A percentile compares a stretch with the other conserved stretches of the same genome.
These are phyloP conservation scores for Alternaria triticina DNA, from an alignment of 2,329 filamentous ascomycete species.

Conservation along the genomic window DNA sequence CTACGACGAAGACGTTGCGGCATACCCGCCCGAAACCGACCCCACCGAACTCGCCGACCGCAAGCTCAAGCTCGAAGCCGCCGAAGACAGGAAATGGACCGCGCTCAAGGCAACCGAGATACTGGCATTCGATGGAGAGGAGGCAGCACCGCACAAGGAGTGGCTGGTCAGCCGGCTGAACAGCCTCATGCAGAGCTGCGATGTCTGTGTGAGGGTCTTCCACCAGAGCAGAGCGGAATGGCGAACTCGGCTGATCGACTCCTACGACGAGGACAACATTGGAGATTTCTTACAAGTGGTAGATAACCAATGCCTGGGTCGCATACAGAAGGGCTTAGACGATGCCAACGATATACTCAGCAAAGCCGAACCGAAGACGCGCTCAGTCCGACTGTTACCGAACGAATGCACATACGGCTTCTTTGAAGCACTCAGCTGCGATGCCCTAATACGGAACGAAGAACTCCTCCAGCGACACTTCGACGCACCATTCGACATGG, in stretches of 20 bases:
- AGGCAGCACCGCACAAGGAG: constrained; percentile 52
- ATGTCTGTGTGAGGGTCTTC: constrained; percentile 58
- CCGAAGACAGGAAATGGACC: constrained; percentile 49
- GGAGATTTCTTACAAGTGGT: constrained; percentile 52
- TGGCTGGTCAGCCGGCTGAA: constrained; percentile 50
- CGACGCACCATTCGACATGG: constrained; percentile 80
- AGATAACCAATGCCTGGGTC: constrained; percentile 53
- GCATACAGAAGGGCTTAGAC: constrained; percentile 54
- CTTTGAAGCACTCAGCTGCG: constrained; percentile 87
- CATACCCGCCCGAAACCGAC: constrained; percentile 37
- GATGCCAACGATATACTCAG: constrained; percentile 49
- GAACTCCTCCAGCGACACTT: constrained; percentile 66
- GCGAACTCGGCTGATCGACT: constrained; percentile 48
- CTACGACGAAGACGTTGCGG: constrained; percentile 55
- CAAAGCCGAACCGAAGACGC: constrained; percentile 56
- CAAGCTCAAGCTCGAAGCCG: constrained; percentile 44
- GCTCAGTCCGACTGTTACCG: constrained; percentile 59
- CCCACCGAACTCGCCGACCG: constrained; percentile 34
- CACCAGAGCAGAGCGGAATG: constrained; percentile 53
- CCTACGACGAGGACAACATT: constrained; percentile 55
- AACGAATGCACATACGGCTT: constrained; percentile 75
- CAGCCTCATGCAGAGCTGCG: constrained; percentile 54
- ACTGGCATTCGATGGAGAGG: constrained; percentile 56
- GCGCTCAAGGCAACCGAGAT: constrained; percentile 54
- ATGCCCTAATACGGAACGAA: constrained; percentile 71